Base-by-base conservation (phyloP, 139 green algal species). In the Spirogloea muscicola region DNA sequence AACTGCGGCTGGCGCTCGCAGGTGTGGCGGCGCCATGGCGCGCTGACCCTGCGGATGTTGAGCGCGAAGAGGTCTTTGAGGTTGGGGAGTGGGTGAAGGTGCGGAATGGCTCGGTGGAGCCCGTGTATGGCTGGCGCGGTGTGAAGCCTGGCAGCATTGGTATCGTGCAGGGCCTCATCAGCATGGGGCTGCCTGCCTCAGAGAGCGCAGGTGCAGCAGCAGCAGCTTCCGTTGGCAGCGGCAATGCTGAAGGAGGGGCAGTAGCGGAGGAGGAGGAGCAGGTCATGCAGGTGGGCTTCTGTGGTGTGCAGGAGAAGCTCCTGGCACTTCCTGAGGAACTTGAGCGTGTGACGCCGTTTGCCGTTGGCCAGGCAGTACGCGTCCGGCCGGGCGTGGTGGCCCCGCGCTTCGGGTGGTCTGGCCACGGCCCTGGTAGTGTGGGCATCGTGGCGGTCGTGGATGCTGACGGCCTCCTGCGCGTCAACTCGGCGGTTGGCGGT, bases 31-130 rank as follows among this genome's bases (percentile, higher is more conserved):
- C 42, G 40, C 41, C n/a, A n/a, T 70, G 60, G 60, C 40, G 9
- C 7, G 41, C 38, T 7, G 60, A 70, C 9, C 60, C 60, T 70
- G 44, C 60, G 36, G 60, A 70, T 70, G 6, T 70, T 66, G 60
- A 70, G 9, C 5, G 40, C 7, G 46, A 64, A 21, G 41, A 57
- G 60, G 41, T 70, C 5, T 58, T 70, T 6, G 6, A 70, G 46
- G 60, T 67, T 31, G 60, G 60, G 5, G 41, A 57, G 39, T 70
- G 60, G 60, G 60, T 70, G 46, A 57, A 7, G 36, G 9, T 70
- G 6, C 60, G 9, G 37, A 7, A 43, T 25, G 60, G 42, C 36
- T 6, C 42, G 60, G 60, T 58, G 36, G 60, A 70, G 60, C 60
- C 60, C 42, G 29, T 31, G 44, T 60, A 64, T 67, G 60, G 60